Evolutionary conservation across 345 rosid species (phyloP).

Genomic region (Dipteronia sinensis): DNA sequence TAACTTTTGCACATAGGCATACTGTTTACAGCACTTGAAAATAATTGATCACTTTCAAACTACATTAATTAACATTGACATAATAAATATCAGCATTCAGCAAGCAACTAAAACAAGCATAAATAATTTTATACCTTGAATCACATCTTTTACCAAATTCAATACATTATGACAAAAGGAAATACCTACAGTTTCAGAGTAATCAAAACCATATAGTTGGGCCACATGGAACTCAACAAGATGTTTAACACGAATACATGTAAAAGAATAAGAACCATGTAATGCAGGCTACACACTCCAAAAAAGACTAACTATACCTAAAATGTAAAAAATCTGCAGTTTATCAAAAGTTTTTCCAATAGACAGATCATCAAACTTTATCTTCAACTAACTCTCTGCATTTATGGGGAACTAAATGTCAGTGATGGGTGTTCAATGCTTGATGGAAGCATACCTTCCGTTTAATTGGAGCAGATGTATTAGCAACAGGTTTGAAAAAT

Average conservation of each 20-base stretch:
- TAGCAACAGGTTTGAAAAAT: constrained; percentile 72
- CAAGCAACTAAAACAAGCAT: not conserved
- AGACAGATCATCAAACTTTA: not conserved
- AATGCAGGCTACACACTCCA: not conserved
- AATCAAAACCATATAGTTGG: too few species aligned
- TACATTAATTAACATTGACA: not conserved
- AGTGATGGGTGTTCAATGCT: not conserved
- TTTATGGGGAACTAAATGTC: not conserved
- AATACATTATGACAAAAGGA: not conserved
- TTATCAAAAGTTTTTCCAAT: not conserved
- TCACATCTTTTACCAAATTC: not conserved
- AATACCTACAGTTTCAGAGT: not conserved
- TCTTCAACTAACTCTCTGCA: constrained; percentile 4
- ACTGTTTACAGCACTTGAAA: not conserved
- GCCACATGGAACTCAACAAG: not conserved
- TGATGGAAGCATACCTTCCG: constrained; percentile 59
- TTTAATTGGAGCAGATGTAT: constrained; percentile 54
- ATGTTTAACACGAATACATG: not conserved
- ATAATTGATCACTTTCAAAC: not conserved
- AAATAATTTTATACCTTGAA: not conserved
- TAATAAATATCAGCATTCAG: not conserved
- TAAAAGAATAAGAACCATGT: not conserved
- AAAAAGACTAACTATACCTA: not conserved
- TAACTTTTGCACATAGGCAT: not conserved
- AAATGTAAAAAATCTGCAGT: not conserved